A percentile compares a stretch with the other conserved stretches of the same genome.
Evolutionary conservation across 306 rosid genomes (phyloP).

Genomic region (Prunus kanzakura): DNA sequence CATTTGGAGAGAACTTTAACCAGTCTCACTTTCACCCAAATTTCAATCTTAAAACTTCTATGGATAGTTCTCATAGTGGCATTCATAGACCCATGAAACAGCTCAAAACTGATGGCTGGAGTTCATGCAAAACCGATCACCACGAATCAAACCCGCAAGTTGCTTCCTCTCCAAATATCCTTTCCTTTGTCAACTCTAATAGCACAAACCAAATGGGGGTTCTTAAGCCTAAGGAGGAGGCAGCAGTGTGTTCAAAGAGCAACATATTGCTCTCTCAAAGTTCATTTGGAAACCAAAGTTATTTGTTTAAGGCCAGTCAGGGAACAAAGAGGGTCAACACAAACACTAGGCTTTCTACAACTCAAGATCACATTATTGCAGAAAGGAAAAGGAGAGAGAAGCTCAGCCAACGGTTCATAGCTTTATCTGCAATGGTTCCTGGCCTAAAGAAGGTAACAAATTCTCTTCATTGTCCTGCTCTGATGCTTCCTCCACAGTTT

Average conservation of each 20-base stretch:
- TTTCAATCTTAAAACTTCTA: constrained; percentile 41
- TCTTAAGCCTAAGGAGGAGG: constrained; percentile 68
- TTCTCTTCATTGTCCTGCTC: not conserved
- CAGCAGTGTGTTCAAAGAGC: constrained; percentile 28
- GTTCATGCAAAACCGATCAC: constrained; percentile 31
- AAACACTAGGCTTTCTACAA: constrained; percentile 48
- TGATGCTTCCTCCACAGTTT: too few species aligned
- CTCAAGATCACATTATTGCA: constrained; percentile 81
- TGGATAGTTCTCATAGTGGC: constrained; percentile 32
- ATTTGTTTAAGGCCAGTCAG: constrained; percentile 32
- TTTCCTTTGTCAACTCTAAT: constrained; percentile 48
- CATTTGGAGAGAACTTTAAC: constrained; percentile 61
- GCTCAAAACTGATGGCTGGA: constrained; percentile 48
- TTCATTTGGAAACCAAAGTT: constrained; percentile 39
- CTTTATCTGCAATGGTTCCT: constrained; percentile 91
- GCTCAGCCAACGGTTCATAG: constrained; percentile 83
- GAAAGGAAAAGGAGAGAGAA: constrained; percentile 90
- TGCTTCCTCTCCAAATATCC: constrained; percentile 40
- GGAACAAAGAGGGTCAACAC: constrained; percentile 39
- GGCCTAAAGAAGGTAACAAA: constrained; percentile 77
- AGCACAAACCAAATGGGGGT: constrained; percentile 46
- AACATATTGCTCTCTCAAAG: constrained; percentile 45
- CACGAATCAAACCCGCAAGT: constrained; percentile 37
- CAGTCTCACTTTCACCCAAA: constrained; percentile 37
- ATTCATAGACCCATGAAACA: constrained; percentile 50